Conservation (phyloP, 176 grass and related monocot species). For the Paspalum vaginatum region DNA sequence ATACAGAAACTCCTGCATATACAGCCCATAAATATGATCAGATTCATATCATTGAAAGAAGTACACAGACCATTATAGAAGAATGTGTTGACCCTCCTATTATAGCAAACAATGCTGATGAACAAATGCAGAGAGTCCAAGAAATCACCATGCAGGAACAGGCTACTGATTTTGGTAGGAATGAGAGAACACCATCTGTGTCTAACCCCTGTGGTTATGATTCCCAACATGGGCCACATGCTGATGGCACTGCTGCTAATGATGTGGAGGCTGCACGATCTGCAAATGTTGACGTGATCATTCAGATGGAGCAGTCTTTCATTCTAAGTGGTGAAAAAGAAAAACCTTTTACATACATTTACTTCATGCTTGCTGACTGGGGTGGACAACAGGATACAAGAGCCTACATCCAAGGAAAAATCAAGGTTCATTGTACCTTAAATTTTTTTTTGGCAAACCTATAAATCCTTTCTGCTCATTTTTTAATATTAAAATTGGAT, state of each 20-base stretch:
- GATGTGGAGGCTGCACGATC: slow-evolving; percentile 33
- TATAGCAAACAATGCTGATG: slow-evolving; percentile 33
- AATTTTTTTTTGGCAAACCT: slow-evolving; percentile 18
- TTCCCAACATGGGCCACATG: slow-evolving; percentile 23
- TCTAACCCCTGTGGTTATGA: slow-evolving; percentile 19
- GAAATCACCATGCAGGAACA: slow-evolving; percentile 45
- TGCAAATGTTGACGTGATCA: slow-evolving; percentile 38
- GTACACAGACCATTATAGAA: slow-evolving; percentile 30
- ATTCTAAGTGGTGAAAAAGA: slow-evolving; percentile 68
- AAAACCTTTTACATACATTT: slow-evolving; percentile 84
- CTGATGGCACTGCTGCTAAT: slow-evolving; percentile 32
- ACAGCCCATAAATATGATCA: slow-evolving; percentile 14
- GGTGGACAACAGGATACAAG: slow-evolving; percentile 45
- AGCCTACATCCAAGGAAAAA: slow-evolving; percentile 69
- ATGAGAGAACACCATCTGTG: slow-evolving; percentile 29
- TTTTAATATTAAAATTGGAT: not conserved
- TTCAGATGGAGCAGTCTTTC: slow-evolving; percentile 44
- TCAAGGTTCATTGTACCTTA: slow-evolving; percentile 65
- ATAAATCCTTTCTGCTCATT: not conserved
- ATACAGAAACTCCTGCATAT: slow-evolving; percentile 36
- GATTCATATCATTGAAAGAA: slow-evolving; percentile 32
- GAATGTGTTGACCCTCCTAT: slow-evolving; percentile 32
- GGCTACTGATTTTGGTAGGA: slow-evolving; percentile 31
- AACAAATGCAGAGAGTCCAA: slow-evolving; percentile 36
- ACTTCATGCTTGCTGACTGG: slow-evolving; percentile 69